Percentiles rank a stretch among this genome's conserved stretches.
phyloP scores from a whole-genome alignment of 768 basidiomycete species.

The Boletus subparvulus region DNA sequence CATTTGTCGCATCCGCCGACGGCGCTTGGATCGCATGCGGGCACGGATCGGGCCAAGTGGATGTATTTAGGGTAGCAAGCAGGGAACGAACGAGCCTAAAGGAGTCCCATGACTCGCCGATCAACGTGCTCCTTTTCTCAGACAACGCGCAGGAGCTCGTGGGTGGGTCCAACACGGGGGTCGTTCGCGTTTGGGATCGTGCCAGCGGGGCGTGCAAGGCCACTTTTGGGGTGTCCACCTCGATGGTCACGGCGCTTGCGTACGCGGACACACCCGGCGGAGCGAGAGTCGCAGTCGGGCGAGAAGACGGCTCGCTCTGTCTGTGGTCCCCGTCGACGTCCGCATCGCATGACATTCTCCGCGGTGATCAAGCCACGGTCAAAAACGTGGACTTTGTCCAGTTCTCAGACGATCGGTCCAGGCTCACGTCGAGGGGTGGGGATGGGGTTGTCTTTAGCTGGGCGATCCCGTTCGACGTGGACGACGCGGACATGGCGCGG shows the following conservation, averaged over 20 bases:
- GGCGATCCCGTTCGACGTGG: neutral
- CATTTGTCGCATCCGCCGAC: neutral
- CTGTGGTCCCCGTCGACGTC: slow-evolving; percentile 19
- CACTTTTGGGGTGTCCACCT: neutral
- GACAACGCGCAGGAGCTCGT: slow-evolving; percentile 11
- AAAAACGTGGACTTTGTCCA: slow-evolving; percentile 5
- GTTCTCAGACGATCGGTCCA: slow-evolving; percentile 11
- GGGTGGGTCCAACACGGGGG: slow-evolving; percentile 16
- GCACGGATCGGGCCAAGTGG: slow-evolving; percentile 1
- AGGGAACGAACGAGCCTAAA: neutral
- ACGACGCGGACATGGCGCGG: neutral
- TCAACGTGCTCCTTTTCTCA: slow-evolving; percentile 17
- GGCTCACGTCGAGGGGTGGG: slow-evolving; percentile 10
- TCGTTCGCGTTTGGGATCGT: slow-evolving; percentile 23
- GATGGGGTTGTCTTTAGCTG: slow-evolving; percentile 10
- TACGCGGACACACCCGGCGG: neutral
- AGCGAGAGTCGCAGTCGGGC: slow-evolving; percentile 11
- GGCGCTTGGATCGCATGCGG: slow-evolving; percentile 12
- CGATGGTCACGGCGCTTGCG: slow-evolving; percentile 21
- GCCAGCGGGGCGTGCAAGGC: slow-evolving; percentile 11
- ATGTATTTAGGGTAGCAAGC: neutral
- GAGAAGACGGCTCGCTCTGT: slow-evolving; percentile 17
- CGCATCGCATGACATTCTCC: slow-evolving; percentile 7
- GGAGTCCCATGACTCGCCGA: neutral
- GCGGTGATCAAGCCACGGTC: slow-evolving; percentile 1